phyloP scores from a whole-genome alignment of 495 filamentous ascomycete species.

The Trichoderma reesei region DNA sequence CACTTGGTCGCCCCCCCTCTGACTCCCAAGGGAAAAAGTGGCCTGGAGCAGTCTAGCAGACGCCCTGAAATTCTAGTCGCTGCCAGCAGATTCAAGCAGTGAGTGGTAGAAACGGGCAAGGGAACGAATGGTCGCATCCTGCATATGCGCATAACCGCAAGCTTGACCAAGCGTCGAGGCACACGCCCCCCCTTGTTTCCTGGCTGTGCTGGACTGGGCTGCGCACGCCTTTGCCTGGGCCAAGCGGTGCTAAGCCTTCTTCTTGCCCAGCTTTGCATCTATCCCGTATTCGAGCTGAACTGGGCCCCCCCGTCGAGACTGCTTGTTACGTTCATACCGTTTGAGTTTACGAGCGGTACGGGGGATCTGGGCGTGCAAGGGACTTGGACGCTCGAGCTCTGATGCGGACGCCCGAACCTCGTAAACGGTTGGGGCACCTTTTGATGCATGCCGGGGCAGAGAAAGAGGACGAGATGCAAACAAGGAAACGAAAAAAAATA shows the following conservation, averaged over 20 bases:
- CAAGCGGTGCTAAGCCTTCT: not conserved
- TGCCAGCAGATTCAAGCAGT: too few species aligned
- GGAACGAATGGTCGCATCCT: not conserved
- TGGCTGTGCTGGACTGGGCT: not conserved
- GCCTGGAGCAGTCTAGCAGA: not conserved
- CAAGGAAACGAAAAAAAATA: too few species aligned
- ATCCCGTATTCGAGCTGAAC: slow-evolving; percentile 2
- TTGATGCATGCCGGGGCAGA: too few species aligned
- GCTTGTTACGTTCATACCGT: not conserved
- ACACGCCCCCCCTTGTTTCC: not conserved
- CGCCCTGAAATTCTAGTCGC: slow-evolving; percentile 6
- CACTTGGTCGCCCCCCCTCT: not conserved
- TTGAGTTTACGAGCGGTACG: too few species aligned
- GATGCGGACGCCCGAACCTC: too few species aligned
- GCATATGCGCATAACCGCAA: not conserved
- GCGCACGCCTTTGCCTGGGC: not conserved
- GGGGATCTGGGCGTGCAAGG: too few species aligned
- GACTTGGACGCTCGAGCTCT: too few species aligned
- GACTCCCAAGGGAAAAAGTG: not conserved
- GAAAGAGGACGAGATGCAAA: too few species aligned
- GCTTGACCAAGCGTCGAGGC: too few species aligned
- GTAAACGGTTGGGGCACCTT: too few species aligned
- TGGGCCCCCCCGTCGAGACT: too few species aligned
- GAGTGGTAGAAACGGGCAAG: too few species aligned
- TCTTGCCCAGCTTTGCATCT: not conserved